phyloP scores from a whole-genome alignment of 2,329 filamentous ascomycete genomes.

The Cladorrhinum sp. region DNA sequence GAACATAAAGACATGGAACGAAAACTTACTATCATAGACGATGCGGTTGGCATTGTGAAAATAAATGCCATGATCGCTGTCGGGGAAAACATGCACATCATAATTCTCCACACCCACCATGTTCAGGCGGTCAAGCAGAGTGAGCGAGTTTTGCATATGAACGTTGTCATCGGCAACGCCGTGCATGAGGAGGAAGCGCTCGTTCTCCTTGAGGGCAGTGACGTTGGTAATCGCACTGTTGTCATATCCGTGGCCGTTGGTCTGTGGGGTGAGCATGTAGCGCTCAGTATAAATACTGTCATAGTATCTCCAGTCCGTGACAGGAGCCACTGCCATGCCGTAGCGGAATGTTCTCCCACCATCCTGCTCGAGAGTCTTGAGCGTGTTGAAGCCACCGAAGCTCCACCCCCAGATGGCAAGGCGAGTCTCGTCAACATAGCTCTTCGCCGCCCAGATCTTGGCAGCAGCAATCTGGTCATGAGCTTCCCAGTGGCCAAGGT shows the following conservation, averaged over 20 bases:
- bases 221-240: slow-evolving; percentile 72
- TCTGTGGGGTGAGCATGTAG: slow-evolving; percentile 92
- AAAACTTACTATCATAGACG: slow-evolving; percentile 82
- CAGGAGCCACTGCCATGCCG: slow-evolving; percentile 95
- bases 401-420: slow-evolving; percentile 99
- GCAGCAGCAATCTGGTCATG: slow-evolving; percentile 89
- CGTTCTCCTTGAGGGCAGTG: slow-evolving; percentile 68
- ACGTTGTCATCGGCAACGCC: slow-evolving; percentile 97
- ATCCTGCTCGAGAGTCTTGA: slow-evolving; percentile 92
- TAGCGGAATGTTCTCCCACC: slow-evolving; percentile 89
- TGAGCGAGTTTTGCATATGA: slow-evolving; percentile 91
- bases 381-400: slow-evolving; percentile 90
- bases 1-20: not conserved
- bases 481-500: slow-evolving; percentile 82
- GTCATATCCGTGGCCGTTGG: slow-evolving; percentile 75
- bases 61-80: slow-evolving; percentile 90
- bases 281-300: slow-evolving; percentile 92
- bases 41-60: slow-evolving; percentile 91
- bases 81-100: slow-evolving; percentile 93
- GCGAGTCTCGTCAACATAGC: slow-evolving; percentile 77
- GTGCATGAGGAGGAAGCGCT: slow-evolving; percentile 93
- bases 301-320: slow-evolving; percentile 98
- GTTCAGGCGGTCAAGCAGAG: slow-evolving; percentile 82
- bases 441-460: slow-evolving; percentile 74
- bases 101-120: slow-evolving; percentile 83